Evolutionary conservation across 371 early-diverging fungal genomes (phyloP).

Genomic region (Rhizopus delemar): DNA sequence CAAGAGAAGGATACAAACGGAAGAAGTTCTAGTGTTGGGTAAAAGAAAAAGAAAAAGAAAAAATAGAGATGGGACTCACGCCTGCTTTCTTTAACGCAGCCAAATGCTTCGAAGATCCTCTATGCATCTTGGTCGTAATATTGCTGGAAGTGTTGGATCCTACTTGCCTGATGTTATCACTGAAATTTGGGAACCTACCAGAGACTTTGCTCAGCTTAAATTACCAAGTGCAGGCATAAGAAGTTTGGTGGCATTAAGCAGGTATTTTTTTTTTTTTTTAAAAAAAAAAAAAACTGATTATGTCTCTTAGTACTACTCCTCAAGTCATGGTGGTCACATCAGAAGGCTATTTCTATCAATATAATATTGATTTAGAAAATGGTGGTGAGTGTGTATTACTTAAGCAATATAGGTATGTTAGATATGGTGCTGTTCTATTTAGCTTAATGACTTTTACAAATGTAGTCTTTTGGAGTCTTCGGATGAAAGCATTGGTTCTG

Average conservation of each 20-base stretch:
- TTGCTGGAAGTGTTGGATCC: slow-evolving; percentile 79
- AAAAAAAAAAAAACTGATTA: neutral
- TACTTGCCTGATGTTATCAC: slow-evolving; percentile 85
- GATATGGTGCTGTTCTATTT: neutral
- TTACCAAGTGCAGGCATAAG: slow-evolving; percentile 80
- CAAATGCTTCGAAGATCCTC: slow-evolving; percentile 63
- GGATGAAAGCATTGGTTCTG: neutral
- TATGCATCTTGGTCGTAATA: slow-evolving; percentile 56
- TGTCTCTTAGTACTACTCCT: slow-evolving; percentile 58
- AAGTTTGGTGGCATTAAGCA: slow-evolving; percentile 81
- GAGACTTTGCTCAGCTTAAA: slow-evolving; percentile 92
- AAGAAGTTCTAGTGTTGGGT: slow-evolving; percentile 30
- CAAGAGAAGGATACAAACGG: slow-evolving; percentile 16
- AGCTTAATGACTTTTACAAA: neutral
- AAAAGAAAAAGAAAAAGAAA: neutral
- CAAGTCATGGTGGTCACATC: slow-evolving; percentile 91
- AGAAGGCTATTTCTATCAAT: slow-evolving; percentile 90
- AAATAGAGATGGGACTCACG: neutral
- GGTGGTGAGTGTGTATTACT: slow-evolving; percentile 90
- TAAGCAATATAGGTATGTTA: slow-evolving; percentile 61
- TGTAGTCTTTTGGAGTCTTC: slow-evolving; percentile 2
- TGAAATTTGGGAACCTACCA: slow-evolving; percentile 92
- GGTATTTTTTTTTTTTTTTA: slow-evolving; percentile 30
- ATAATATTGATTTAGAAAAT: slow-evolving; percentile 83
- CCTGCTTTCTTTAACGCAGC: slow-evolving; percentile 5